Evolutionary conservation across 805 yeast genomes (phyloP), one percentile per base, ranked within the genome.

Genomic region (Pichia rugopelliculosa): DNA sequence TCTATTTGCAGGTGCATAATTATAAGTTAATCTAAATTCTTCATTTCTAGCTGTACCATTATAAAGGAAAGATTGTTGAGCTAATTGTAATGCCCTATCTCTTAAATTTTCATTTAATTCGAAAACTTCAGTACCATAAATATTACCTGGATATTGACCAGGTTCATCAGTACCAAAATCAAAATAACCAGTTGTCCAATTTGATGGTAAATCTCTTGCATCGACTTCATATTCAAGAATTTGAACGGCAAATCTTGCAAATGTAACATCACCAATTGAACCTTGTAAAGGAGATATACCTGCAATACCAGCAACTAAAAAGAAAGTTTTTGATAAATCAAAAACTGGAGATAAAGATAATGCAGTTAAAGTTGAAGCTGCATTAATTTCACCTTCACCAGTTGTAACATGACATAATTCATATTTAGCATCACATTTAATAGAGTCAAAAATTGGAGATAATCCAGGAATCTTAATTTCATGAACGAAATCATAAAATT

Each of bases 371-470:
- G 84, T 69, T 23, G 79, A 53, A 15, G 86, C 85, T 36, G 86
- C 86, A 56, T 81, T 81, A 54, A 79, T 73, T 60, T 80, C 85
- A 53, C 80, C 82, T 65, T 80, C 86, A 46, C 87, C 87, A n/a
- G 82, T 76, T 40, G 83, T 77, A 46, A 80, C 58, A 58, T 78
- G 80, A 69, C 85, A 80, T 25, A 81, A 60, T 25, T 74, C 60
- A 65, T 71, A 74, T 65, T 77, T 69, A 33, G 66, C 56, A 48
- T 73, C 73, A 64, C 86, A 80, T 66, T 74, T 77, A 44, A 81
- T 68, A 20, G 69, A 57, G 30, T 84, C 83, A 68, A 72, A 80
- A 30, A 73, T 53, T 25, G 84, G 83, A 17, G 84, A 78, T 46
- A 81, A 67, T 42, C 87, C 86, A n/a, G 87, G 86, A 41, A 81